Evolutionary conservation across 2,329 filamentous ascomycete genomes (phyloP).

Genomic region (Fusarium sublunatum): DNA sequence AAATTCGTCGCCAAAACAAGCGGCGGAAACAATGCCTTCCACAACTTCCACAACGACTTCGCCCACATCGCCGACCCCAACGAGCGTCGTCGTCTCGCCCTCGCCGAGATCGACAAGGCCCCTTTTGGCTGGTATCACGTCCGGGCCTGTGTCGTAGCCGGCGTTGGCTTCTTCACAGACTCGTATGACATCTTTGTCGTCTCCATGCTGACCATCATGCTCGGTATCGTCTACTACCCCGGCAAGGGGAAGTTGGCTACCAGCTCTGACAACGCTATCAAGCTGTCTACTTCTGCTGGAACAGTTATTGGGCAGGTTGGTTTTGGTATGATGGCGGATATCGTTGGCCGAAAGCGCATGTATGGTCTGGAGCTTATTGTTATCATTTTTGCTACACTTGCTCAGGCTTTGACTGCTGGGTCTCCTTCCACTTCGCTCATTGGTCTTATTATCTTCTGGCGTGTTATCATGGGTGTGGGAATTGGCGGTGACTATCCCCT

Average conservation of each 20-base stretch:
- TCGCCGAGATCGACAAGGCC: conserved; percentile 84
- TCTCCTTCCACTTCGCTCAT: conserved; percentile 72
- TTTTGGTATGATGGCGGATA: conserved; percentile 83
- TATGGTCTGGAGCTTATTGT: conserved; percentile 83
- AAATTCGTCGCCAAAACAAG: conserved; percentile 58
- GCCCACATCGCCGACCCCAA: conserved; percentile 74
- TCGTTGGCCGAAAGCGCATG: conserved; percentile 77
- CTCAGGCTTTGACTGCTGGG: conserved; percentile 73
- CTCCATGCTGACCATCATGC: conserved; percentile 77
- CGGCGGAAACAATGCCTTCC: conserved; percentile 77
- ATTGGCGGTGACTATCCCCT: conserved; percentile 76
- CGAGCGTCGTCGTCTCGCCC: conserved; percentile 80
- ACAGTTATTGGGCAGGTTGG: conserved; percentile 84
- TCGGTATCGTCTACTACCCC: conserved; percentile 81
- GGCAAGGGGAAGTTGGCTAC: conserved; percentile 69
- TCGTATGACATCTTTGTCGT: conserved; percentile 87
- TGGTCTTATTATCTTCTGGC: conserved; percentile 82
- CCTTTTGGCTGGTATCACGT: conserved; percentile 89
- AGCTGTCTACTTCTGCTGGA: conserved; percentile 84
- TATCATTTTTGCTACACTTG: conserved; percentile 82
- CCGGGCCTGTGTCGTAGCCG: conserved; percentile 79
- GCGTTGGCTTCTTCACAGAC: conserved; percentile 90
- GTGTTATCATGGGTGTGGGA: conserved; percentile 72
- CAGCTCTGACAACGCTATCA: conserved; percentile 81
- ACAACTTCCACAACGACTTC: conserved; percentile 83